Percentiles rank a stretch among this genome's conserved stretches.
These are phyloP conservation scores for Aureobasidium sp. DNA, from an alignment of 2,329 filamentous ascomycete genomes.

Conservation along the genomic window DNA sequence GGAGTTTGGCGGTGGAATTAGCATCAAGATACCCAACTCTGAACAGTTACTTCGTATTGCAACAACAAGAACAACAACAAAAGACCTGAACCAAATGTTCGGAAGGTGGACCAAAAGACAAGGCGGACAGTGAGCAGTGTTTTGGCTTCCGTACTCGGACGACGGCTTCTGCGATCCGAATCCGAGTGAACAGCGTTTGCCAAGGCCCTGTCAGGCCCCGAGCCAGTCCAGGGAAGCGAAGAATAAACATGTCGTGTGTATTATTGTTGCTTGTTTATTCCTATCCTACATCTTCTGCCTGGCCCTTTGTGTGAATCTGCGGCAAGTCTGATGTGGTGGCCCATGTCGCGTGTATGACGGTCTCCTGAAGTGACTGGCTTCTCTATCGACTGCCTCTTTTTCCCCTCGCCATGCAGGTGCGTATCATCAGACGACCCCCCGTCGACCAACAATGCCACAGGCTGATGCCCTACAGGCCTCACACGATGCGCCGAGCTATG, in stretches of 20 bases:
- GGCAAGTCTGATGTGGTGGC: not conserved
- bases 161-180: not conserved
- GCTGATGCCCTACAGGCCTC: conserved; percentile 1
- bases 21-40: conserved; percentile 13
- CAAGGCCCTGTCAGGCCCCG: conserved; percentile 3
- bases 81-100: not conserved
- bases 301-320: not conserved
- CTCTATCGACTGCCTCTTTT: conserved; percentile 7
- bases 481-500: conserved; percentile 33
- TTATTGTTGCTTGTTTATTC: not conserved
- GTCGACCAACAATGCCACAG: not conserved
- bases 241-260: conserved; percentile 4
- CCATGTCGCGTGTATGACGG: conserved; percentile 11
- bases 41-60: not conserved
- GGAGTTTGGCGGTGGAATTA: conserved; percentile 4
- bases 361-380: conserved; percentile 8
- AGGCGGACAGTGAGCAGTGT: not conserved
- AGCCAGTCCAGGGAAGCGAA: conserved; percentile 4
- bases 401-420: conserved; percentile 14
- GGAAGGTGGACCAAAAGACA: not conserved
- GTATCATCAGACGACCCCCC: not conserved
- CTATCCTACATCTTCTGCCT: not conserved
- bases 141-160: not conserved
- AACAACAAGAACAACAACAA: too few species aligned
- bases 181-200: conserved; percentile 3